Evolutionary conservation across 2,329 filamentous ascomycete genomes (phyloP).

Genomic region (Venturia oleaginea): DNA sequence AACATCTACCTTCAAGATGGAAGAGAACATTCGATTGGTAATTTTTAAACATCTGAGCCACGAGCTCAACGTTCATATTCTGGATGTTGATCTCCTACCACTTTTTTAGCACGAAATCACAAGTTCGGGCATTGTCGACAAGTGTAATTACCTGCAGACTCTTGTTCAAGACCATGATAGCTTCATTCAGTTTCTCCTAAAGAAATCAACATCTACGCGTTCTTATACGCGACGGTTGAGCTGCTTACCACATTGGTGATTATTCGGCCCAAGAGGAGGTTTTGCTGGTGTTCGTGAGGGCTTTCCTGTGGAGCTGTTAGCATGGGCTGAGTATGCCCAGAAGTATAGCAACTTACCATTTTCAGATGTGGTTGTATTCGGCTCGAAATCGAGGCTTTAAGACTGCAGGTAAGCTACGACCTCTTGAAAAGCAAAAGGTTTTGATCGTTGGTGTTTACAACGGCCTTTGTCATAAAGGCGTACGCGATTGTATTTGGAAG

Average conservation of each 20-base stretch:
- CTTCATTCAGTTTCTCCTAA: constrained; percentile 95
- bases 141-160: constrained; percentile 59
- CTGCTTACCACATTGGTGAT: constrained; percentile 87
- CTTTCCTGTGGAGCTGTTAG: constrained; percentile 55
- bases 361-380: too few relatives aligned
- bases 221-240: neutral
- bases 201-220: neutral
- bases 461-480: neutral
- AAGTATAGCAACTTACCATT: neutral
- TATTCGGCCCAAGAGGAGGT: constrained; percentile 82
- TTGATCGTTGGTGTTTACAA: neutral
- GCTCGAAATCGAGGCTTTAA: neutral
- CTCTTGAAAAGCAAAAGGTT: neutral
- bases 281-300: constrained; percentile 96
- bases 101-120: neutral
- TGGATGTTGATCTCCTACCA: constrained; percentile 88
- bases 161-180: constrained; percentile 86
- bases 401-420: neutral
- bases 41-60: constrained; percentile 99
- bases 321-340: neutral
- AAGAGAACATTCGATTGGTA: constrained; percentile 97
- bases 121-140: constrained; percentile 13
- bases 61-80: constrained; percentile 97
- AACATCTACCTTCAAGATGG: constrained; percentile 72
- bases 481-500: neutral